These are phyloP conservation scores for Cryptococcus sp. DNA, from an alignment of 1,284 basidiomycete genomes.

Conservation along the genomic window DNA sequence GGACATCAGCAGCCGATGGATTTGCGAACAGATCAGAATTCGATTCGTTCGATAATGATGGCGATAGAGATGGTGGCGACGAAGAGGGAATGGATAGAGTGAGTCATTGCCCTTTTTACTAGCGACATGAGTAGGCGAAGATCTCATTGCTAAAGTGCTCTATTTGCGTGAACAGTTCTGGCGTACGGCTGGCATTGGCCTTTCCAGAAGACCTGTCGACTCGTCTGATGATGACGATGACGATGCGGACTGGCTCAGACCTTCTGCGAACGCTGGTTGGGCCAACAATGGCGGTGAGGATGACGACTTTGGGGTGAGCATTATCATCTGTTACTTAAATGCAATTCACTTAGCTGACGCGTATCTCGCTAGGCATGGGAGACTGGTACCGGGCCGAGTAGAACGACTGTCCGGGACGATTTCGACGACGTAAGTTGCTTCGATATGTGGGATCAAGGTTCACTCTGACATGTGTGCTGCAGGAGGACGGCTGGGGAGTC, in stretches of 20 bases:
- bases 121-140: background rate
- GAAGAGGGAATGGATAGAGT: conserved; percentile 34
- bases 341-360: background rate
- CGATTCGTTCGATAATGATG: conserved; percentile 30
- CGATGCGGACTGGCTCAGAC: conserved; percentile 49
- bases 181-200: conserved; percentile 23
- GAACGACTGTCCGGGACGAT: conserved; percentile 17
- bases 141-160: conserved; percentile 5
- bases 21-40: conserved; percentile 25
- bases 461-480: background rate
- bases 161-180: conserved; percentile 24
- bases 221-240: conserved; percentile 49
- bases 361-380: conserved; percentile 9
- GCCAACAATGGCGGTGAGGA: conserved; percentile 26
- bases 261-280: conserved; percentile 19
- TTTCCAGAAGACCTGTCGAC: conserved; percentile 33
- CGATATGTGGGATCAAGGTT: background rate
- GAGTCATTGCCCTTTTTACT: conserved; percentile 8
- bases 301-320: conserved; percentile 47
- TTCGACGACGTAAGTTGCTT: conserved; percentile 33
- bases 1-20: conserved; percentile 33
- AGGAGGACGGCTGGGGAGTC: conserved; percentile 49
- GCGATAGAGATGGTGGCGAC: conserved; percentile 24
- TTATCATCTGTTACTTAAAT: too few relatives aligned
- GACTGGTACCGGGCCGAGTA: conserved; percentile 26